Conservation (phyloP, 805 yeast genomes). For the Teunomyces tritomae region DNA sequence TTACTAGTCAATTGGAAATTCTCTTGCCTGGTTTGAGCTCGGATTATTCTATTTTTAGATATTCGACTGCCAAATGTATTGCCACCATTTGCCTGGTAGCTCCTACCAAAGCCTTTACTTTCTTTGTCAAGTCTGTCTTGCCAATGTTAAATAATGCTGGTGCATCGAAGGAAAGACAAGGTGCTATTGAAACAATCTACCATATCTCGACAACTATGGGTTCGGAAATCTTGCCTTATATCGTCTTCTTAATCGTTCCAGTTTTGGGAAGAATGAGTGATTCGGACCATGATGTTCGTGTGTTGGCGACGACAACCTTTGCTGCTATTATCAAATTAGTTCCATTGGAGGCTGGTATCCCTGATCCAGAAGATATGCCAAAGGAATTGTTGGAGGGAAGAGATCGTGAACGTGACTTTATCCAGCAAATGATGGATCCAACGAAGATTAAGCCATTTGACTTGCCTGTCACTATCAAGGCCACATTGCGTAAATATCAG, state of each 20-base stretch:
- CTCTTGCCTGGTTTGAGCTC: conserved; percentile 62
- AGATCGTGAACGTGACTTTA: conserved; percentile 90
- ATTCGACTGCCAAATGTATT: conserved; percentile 85
- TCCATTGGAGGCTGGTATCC: conserved; percentile 95
- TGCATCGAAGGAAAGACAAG: conserved; percentile 73
- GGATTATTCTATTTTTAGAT: conserved; percentile 77
- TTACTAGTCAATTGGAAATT: conserved; percentile 40
- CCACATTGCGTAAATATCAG: conserved; percentile 90
- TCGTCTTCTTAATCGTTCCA: conserved; percentile 93
- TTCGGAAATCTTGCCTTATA: conserved; percentile 83
- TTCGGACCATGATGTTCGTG: conserved; percentile 81
- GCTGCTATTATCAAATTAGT: conserved; percentile 94
- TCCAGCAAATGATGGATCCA: conserved; percentile 97
- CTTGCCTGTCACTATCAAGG: conserved; percentile 87
- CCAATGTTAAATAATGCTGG: conserved; percentile 82
- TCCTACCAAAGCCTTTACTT: conserved; percentile 72
- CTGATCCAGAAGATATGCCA: conserved; percentile 92
- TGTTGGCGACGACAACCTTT: conserved; percentile 91
- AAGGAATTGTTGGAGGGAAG: conserved; percentile 79
- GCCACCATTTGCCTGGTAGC: conserved; percentile 71
- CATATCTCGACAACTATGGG: conserved; percentile 88
- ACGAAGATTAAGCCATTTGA: conserved; percentile 82
- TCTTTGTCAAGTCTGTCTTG: conserved; percentile 69
- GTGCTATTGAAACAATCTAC: conserved; percentile 88
- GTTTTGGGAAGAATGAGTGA: conserved; percentile 98